phyloP scores from a whole-genome alignment of 2,329 filamentous ascomycete species.

The Metarhizium rileyi region DNA sequence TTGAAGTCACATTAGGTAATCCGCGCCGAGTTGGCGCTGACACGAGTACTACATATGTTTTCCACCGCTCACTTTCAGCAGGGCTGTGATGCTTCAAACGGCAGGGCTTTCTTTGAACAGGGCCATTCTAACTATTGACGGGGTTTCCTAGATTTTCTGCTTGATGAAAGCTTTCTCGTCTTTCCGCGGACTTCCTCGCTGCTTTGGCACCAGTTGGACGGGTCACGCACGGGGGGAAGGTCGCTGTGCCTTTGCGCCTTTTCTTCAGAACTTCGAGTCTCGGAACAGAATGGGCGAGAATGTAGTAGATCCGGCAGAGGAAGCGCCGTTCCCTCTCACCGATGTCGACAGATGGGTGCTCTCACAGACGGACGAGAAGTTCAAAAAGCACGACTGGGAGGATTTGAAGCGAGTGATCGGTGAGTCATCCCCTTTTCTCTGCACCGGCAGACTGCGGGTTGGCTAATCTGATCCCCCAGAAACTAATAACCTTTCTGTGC shows the following conservation, averaged over 20 bases:
- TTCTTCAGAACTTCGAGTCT: too few species aligned
- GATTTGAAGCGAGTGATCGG: slow-evolving; percentile 59
- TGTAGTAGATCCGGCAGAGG: slow-evolving; percentile 17
- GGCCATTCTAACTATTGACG: too few species aligned
- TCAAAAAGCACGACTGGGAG: slow-evolving; percentile 62
- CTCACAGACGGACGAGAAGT: slow-evolving; percentile 59
- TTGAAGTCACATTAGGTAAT: background rate
- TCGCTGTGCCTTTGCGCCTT: background rate
- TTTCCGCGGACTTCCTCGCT: too few species aligned
- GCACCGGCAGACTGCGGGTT: background rate
- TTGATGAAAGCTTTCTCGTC: too few species aligned
- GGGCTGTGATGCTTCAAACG: too few species aligned
- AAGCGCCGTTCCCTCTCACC: slow-evolving; percentile 49
- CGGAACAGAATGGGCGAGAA: slow-evolving; percentile 35
- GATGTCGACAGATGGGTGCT: slow-evolving; percentile 48
- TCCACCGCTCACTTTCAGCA: slow-evolving; percentile 9
- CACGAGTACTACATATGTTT: background rate
- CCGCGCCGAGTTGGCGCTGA: background rate
- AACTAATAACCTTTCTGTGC: slow-evolving; percentile 55
- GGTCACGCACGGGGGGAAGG: too few species aligned
- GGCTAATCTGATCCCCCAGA: slow-evolving; percentile 21
- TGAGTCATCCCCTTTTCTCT: slow-evolving; percentile 21
- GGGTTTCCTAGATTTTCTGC: too few species aligned
- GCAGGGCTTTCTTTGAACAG: too few species aligned
- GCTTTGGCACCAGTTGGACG: too few species aligned